A percentile compares a stretch with the other conserved stretches of the same genome.
These are phyloP conservation scores for Pochonia chlamydosporia DNA, from an alignment of 2,329 filamentous ascomycete species.

Conservation along the genomic window DNA sequence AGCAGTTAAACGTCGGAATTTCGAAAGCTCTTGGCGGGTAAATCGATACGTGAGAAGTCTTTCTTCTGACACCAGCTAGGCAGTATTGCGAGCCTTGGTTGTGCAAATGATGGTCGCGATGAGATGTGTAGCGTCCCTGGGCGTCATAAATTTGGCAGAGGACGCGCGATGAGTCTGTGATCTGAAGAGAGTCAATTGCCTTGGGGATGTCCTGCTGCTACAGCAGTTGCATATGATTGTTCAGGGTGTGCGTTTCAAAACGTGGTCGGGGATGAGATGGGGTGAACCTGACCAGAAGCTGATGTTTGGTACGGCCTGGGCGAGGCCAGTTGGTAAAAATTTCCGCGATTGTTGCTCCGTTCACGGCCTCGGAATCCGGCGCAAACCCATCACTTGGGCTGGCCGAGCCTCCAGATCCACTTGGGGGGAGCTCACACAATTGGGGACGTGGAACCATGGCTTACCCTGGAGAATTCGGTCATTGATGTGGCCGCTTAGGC, in stretches of 20 bases:
- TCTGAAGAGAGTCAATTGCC: not conserved
- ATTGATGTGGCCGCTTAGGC: too few species aligned
- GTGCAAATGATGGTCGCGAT: not conserved
- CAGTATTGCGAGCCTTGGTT: too few species aligned
- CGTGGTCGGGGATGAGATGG: not conserved
- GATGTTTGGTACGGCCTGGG: constrained; percentile 12
- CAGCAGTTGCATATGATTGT: too few species aligned
- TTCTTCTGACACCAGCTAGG: too few species aligned
- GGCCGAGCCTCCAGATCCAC: not conserved
- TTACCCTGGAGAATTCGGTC: too few species aligned
- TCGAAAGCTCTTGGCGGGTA: not conserved
- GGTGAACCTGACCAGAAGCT: constrained; percentile 2
- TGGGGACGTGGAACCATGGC: constrained; percentile 80
- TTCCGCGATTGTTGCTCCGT: constrained; percentile 27
- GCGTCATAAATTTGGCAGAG: too few species aligned
- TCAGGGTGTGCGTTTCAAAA: not conserved
- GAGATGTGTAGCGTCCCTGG: not conserved
- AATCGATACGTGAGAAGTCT: not conserved
- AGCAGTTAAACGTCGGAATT: not conserved
- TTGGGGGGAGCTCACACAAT: too few species aligned
- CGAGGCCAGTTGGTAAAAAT: constrained; percentile 19
- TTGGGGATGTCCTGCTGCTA: too few species aligned
- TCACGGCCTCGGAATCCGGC: constrained; percentile 31
- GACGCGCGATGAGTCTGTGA: too few species aligned
- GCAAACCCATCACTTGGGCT: not conserved